Conservation (phyloP, 2,329 filamentous ascomycete species). For the Penicillium sp. region DNA sequence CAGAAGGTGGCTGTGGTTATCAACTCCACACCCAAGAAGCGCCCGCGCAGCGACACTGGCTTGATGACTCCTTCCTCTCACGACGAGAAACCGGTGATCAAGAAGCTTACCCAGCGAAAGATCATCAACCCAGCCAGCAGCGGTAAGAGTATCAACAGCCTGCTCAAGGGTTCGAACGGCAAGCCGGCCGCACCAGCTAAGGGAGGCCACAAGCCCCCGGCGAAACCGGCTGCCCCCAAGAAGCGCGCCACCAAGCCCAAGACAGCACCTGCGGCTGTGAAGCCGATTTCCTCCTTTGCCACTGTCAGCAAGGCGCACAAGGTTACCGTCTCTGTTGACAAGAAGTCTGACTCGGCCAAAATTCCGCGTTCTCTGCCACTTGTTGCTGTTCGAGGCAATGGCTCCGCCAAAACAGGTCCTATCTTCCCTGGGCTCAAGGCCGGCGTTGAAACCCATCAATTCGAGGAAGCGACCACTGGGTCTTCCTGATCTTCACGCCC, state of each 20-base stretch:
- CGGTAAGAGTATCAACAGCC: constrained; percentile 33
- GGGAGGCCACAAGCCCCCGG: constrained; percentile 17
- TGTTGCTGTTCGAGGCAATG: constrained; percentile 43
- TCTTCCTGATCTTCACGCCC: constrained; percentile 10
- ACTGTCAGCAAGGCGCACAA: constrained; percentile 40
- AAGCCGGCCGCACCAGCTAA: constrained; percentile 33
- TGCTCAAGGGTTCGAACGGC: constrained; percentile 24
- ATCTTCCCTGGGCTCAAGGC: constrained; percentile 35
- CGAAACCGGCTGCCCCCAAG: constrained; percentile 14
- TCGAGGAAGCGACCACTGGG: constrained; percentile 6
- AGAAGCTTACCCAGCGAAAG: constrained; percentile 21
- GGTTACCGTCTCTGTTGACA: constrained; percentile 23
- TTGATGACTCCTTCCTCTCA: constrained; percentile 50
- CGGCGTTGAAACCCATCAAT: constrained; percentile 9
- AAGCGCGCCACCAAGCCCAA: constrained; percentile 12
- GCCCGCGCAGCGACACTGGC: constrained; percentile 37
- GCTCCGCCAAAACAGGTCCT: constrained; percentile 20
- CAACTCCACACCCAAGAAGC: constrained; percentile 41
- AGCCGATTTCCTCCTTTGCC: constrained; percentile 39
- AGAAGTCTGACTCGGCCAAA: constrained; percentile 36
- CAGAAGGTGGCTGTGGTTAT: constrained; percentile 51
- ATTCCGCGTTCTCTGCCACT: constrained; percentile 42
- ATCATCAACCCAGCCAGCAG: constrained; percentile 37
- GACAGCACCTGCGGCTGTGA: constrained; percentile 26
- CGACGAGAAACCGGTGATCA: constrained; percentile 37